Conservation (phyloP, 148 eudicot genomes). For the Rhododendron williamsianum region DNA sequence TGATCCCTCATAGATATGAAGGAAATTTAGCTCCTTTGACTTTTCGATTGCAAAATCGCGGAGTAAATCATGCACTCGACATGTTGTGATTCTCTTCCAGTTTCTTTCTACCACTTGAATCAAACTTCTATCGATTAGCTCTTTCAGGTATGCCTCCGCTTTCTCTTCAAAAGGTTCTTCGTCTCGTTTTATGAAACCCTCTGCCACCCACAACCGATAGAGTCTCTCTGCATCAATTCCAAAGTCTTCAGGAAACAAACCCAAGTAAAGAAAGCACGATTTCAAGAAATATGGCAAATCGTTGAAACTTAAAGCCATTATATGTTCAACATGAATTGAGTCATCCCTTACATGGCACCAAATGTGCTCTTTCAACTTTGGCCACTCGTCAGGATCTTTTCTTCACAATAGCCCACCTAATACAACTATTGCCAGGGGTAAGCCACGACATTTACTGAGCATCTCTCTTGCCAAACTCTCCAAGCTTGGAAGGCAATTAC, state of each 20-base stretch:
- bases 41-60: neutral
- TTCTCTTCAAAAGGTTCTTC: neutral
- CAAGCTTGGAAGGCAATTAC: no score
- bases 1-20: neutral
- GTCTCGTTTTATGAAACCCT: neutral
- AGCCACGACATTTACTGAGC: no score
- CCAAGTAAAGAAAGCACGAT: neutral
- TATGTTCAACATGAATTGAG: neutral
- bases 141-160: neutral
- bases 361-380: neutral
- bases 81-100: neutral
- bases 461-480: no score
- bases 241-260: neutral
- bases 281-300: neutral
- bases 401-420: neutral
- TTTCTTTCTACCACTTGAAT: neutral
- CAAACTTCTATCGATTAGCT: neutral
- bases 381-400: neutral
- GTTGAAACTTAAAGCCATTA: neutral
- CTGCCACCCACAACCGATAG: neutral
- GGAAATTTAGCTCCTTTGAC: neutral
- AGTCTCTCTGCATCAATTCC: neutral
- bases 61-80: neutral
- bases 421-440: no score
- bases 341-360: neutral